phyloP scores from a whole-genome alignment of 2,329 filamentous ascomycete species.

The Fusarium domesticum region DNA sequence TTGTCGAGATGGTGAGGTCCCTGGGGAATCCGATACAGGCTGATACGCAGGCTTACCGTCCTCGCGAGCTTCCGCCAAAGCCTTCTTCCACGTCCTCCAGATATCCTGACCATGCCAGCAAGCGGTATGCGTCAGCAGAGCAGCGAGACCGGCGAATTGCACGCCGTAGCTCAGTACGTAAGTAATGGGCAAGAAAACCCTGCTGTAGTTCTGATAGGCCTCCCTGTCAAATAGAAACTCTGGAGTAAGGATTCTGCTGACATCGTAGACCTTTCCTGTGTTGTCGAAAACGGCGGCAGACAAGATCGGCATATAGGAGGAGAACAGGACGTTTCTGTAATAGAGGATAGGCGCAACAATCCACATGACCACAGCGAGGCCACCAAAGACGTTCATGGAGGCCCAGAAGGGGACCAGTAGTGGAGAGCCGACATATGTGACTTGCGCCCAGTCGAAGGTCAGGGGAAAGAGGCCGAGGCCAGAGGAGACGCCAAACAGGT shows the following conservation, averaged over 20 bases:
- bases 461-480: constrained; percentile 80
- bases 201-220: constrained; percentile 77
- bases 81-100: constrained; percentile 69
- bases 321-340: constrained; percentile 75
- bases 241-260: constrained; percentile 72
- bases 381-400: constrained; percentile 78
- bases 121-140: constrained; percentile 74
- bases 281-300: constrained; percentile 86
- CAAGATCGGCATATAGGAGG: constrained; percentile 82
- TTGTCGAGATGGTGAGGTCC: constrained; percentile 10
- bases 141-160: constrained; percentile 79
- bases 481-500: constrained; percentile 82
- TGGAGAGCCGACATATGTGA: constrained; percentile 83
- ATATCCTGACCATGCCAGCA: constrained; percentile 87
- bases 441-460: constrained; percentile 90
- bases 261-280: constrained; percentile 74
- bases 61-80: constrained; percentile 60
- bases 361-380: constrained; percentile 81
- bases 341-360: constrained; percentile 76
- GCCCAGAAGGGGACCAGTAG: constrained; percentile 84
- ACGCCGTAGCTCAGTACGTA: constrained; percentile 85
- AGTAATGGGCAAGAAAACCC: constrained; percentile 81
- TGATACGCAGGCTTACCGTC: constrained; percentile 52
- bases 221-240: constrained; percentile 75
- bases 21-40: constrained; percentile 40